These are phyloP conservation scores for Ganoderma lingzhi DNA, from an alignment of 1,284 basidiomycete genomes.

Conservation along the genomic window DNA sequence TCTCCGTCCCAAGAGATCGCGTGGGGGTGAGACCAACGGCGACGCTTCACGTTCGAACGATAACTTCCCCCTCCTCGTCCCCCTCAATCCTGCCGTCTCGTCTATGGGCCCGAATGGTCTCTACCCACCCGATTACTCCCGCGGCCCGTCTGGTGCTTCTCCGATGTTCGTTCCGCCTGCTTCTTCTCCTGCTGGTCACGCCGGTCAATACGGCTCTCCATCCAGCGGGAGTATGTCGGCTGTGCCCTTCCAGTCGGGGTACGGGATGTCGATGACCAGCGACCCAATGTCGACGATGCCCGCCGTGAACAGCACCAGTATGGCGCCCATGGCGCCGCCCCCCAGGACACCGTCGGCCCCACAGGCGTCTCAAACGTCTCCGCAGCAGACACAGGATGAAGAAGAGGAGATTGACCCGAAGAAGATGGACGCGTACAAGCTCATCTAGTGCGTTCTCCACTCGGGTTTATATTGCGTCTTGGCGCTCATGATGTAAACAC, in stretches of 20 bases:
- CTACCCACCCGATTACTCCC: constrained; percentile 63
- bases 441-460: constrained; percentile 67
- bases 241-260: constrained; percentile 56
- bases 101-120: constrained; percentile 44
- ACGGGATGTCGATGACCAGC: constrained; percentile 63
- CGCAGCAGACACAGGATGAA: constrained; percentile 38
- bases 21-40: constrained; percentile 50
- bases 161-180: constrained; percentile 67
- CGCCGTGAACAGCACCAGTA: constrained; percentile 45
- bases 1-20: constrained; percentile 59
- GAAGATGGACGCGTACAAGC: constrained; percentile 79
- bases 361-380: constrained; percentile 35
- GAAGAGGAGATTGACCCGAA: constrained; percentile 64
- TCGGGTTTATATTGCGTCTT: neutral
- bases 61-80: constrained; percentile 62
- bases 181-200: constrained; percentile 47
- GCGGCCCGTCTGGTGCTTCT: constrained; percentile 57
- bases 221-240: constrained; percentile 37
- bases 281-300: constrained; percentile 61
- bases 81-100: constrained; percentile 53
- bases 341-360: constrained; percentile 33
- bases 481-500: constrained; percentile 5
- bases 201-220: constrained; percentile 47
- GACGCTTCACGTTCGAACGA: constrained; percentile 49
- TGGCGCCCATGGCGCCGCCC: constrained; percentile 39